phyloP scores from a whole-genome alignment of 768 basidiomycete genomes.

The Mycena amicta region DNA sequence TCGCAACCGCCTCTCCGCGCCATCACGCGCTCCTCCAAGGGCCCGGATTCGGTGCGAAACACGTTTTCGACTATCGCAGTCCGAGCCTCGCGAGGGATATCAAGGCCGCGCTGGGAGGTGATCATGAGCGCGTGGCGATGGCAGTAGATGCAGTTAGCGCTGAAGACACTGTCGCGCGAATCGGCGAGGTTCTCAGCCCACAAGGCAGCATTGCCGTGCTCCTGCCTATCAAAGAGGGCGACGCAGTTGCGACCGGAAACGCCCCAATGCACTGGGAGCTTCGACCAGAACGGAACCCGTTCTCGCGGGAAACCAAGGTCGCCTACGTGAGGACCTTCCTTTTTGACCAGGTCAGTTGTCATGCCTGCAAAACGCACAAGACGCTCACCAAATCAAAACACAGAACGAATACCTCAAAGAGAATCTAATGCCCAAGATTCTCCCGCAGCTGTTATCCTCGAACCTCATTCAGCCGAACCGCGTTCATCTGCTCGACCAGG shows the following conservation, averaged over 20 bases:
- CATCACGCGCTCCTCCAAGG: constrained; percentile 41
- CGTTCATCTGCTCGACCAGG: constrained; percentile 41
- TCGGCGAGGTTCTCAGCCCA: constrained; percentile 41
- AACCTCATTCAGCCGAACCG: constrained; percentile 43
- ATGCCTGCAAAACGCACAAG: neutral
- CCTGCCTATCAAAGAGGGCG: constrained; percentile 49
- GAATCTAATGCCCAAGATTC: constrained; percentile 46
- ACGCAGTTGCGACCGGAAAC: constrained; percentile 33
- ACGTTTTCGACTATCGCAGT: constrained; percentile 44
- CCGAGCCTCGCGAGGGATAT: constrained; percentile 39
- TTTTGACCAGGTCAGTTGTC: constrained; percentile 38
- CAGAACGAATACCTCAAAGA: constrained; percentile 34
- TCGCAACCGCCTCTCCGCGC: constrained; percentile 44
- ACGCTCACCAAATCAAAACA: neutral
- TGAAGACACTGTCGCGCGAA: constrained; percentile 34
- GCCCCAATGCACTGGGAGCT: constrained; percentile 36
- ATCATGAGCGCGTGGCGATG: constrained; percentile 26
- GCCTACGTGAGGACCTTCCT: constrained; percentile 44
- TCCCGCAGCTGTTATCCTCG: constrained; percentile 41
- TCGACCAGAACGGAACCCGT: constrained; percentile 38
- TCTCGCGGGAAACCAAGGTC: constrained; percentile 38
- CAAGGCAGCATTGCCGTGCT: constrained; percentile 45
- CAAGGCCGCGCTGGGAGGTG: constrained; percentile 24
- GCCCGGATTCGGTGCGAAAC: constrained; percentile 44
- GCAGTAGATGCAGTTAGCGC: constrained; percentile 39